Base-by-base conservation (phyloP, 2,329 filamentous ascomycete genomes). In the Fusarium devonianum region DNA sequence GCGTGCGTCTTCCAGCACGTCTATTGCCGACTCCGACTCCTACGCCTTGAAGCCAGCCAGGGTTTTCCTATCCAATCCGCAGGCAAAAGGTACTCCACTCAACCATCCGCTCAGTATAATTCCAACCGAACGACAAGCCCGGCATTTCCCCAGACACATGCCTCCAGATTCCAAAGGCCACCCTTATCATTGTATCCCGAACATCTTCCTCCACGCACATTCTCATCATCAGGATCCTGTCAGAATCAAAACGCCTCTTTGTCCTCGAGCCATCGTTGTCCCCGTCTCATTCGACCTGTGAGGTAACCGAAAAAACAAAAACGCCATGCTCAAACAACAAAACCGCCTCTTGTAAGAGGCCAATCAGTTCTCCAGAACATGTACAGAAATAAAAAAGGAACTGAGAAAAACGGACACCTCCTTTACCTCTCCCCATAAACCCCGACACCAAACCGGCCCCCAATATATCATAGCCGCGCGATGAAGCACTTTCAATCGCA, bases 401-500 rank as follows among this genome's bases (percentile, higher is more conserved):
- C n/a, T n/a, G n/a, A 52, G 17, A 21, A 22, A 37, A 43, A 51
- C 42, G 45, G 44, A 58, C 52, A 52, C 52, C 56, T 55, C 48
- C 53, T 59, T 56, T 51, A 62, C 49, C 55, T 53, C 56, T 58
- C 48, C 47, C 37, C 45, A 46, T 47, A 56, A 54, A 43, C 35
- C 41, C 54, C 47, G 38, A 32, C 32, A 45, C 47, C 47, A 45
- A 43, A 60, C 53, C 45, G 25, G 34, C 51, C 53, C 33, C 61
- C 49, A 60, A 47, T 64, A 30, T 64, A 55, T 64, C 55, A 43
- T 62, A 53, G 43, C 42, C 49, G 39, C 62, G 50, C 63, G 63
- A 60, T 39, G 63, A 65, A 65, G 63, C 63, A 61, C 63, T 65
- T 65, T 65, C 63, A 54, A 65, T 64, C 63, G 57, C 55, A 49